Evolutionary conservation across 1,284 basidiomycete genomes (phyloP), one percentile per base, ranked within the genome.

Genomic region (Tylopilus orsonianus): DNA sequence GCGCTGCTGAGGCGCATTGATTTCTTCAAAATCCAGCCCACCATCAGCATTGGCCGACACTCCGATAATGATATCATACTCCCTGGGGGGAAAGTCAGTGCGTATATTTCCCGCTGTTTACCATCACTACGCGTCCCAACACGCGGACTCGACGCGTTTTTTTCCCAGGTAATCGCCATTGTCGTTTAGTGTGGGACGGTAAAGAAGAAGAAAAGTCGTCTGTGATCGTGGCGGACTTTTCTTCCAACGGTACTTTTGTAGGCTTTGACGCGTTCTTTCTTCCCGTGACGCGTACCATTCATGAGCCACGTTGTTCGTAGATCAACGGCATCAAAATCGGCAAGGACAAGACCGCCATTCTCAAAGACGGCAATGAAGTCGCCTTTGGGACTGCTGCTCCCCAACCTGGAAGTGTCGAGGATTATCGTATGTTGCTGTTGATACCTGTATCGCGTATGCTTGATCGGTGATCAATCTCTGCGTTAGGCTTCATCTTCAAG

Each of bases 211-310:
- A 64, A 1, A 70, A 73, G 38, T 77, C 81, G 0, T 75, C 78
- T 7, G 80, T 93, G 8, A 76, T 75, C 38, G 77, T 94, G 16
- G 71, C 74, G 9, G 92, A 95, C 67, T 66, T 70, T 41, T 92
- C 87, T 14, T 90, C 85, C 48, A 95, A 95, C 59, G 91, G 91
- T 0, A 94, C 92, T 8, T 94, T 79, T 69, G 90, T 92, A 69
- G 64, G 89, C 75, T 24, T 44, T 22, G 38, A 44, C 48, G 40
- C 47, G 46, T 44, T 36, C 27, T 26, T 19, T 24, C 40, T 30
- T 43, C 32, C 10, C 35, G 33, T 26, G 27, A 45, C 46, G 37
- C 30, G 38, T 16, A 30, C 47, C 48, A 47, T 34, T 59, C 32
- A 53, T 39, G 12, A 13, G 14, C 45, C 22, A 12, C 19, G 43